Percentiles rank a stretch among this genome's conserved stretches.
Evolutionary conservation across 768 basidiomycete species (phyloP).

Genomic region (Trametopsis cervina): DNA sequence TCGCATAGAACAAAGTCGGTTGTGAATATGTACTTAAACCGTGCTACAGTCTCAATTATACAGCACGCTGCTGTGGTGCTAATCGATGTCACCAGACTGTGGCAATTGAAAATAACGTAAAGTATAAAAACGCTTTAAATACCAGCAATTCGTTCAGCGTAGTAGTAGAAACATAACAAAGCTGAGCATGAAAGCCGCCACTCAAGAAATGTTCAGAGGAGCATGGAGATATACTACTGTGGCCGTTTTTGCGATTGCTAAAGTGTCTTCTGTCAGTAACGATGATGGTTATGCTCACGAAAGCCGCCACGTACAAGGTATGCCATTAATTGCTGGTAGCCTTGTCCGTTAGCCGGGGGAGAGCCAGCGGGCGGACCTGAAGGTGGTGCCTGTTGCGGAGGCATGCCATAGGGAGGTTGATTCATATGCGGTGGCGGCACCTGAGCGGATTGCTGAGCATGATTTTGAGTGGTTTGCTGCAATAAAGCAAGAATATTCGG

Average conservation of each 20-base stretch:
- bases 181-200: too few relatives aligned
- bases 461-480: slow-evolving; percentile 37
- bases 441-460: slow-evolving; percentile 19
- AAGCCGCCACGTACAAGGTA: slow-evolving; percentile 25
- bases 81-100: too few relatives aligned
- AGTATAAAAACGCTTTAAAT: too few relatives aligned
- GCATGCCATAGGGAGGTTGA: slow-evolving; percentile 32
- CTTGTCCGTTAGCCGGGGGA: slow-evolving; percentile 32
- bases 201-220: background rate
- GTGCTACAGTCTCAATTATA: too few relatives aligned
- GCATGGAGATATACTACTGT: background rate
- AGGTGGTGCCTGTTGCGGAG: slow-evolving; percentile 40
- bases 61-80: too few relatives aligned
- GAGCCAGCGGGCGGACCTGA: slow-evolving; percentile 29
- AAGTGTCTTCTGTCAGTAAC: too few relatives aligned
- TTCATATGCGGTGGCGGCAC: slow-evolving; percentile 24
- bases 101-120: too few relatives aligned
- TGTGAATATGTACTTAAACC: too few relatives aligned
- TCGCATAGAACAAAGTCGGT: too few relatives aligned
- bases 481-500: slow-evolving; percentile 66
- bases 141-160: too few relatives aligned
- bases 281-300: too few relatives aligned
- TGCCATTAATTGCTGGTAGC: slow-evolving; percentile 63
- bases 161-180: too few relatives aligned
- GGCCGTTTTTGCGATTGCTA: slow-evolving; percentile 9